Base-by-base conservation (phyloP, 177 flowering plant species). In the Vitis hybrid region DNA sequence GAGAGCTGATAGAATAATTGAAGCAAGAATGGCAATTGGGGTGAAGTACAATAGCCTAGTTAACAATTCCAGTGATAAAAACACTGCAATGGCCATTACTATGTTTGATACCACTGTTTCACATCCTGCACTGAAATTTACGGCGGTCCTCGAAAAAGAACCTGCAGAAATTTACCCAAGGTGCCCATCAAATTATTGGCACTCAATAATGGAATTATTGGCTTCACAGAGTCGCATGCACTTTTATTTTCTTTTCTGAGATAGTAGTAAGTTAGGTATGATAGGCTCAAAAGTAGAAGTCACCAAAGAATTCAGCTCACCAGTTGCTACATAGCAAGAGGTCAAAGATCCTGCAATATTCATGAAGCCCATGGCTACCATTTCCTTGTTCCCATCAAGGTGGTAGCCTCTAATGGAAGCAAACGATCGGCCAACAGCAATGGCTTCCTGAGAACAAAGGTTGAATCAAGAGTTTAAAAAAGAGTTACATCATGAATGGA, bases 271-370 rank as follows among this genome's bases (percentile, higher is more conserved):
- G 40, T 34, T 34, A 34, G 40, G 40, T 34, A 34, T 34, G 5
- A 5, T 34, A 34, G 40, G 5, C 40, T 34, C 5, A 34, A 34
- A 34, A 34, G 40, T 34, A 34, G 5, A 34, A 34, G 40, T 34
- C 5, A 34, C 40, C 40, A 34, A 34, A 9, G 50, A 3, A 40
- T 18, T 52, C 12, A 11, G 13, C 62, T 65, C 40, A 92, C 98
- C 96, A 3, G 98, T 92, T 17, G 98, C 93, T 3, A 88, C 86
- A 76, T 93, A 93, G 70, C 98, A 93, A 57, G 96, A 93, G 72
- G 90, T 79, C 21, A 85, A 51, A 21, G 97, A 91, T 49, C 97
- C 97, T 9, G 70, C 87, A 59, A 89, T 73, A 84, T 93, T 93
- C 88, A 84, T 87, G 73, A 78, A 80, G 21, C 96, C 98, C 87